These are phyloP conservation scores for Puccinia hordei DNA, from an alignment of 1,284 basidiomycete species.

Conservation along the genomic window DNA sequence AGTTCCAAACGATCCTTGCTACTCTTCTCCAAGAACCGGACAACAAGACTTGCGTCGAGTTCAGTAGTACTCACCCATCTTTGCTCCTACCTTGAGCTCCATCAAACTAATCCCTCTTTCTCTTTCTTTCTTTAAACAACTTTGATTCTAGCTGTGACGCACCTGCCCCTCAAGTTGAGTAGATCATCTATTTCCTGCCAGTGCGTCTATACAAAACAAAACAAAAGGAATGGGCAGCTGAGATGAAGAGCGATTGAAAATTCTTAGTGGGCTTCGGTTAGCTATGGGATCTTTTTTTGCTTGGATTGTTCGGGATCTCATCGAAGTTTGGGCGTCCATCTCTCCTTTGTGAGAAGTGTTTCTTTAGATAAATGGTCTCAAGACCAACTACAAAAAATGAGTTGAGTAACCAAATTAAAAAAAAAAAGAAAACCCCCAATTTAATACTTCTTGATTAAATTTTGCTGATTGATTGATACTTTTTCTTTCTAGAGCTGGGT, in stretches of 20 bases:
- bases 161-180: conserved; percentile 37
- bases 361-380: conserved; percentile 50
- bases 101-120: background rate
- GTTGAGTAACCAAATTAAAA: conserved; percentile 23
- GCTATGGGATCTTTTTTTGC: conserved; percentile 82
- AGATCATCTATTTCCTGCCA: background rate
- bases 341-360: conserved; percentile 65
- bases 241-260: background rate
- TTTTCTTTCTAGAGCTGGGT: conserved; percentile 17
- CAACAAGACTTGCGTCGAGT: conserved; percentile 46
- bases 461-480: background rate
- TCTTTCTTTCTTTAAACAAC: background rate
- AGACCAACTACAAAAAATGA: conserved; percentile 27
- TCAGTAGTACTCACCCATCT: too few species aligned
- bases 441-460: background rate
- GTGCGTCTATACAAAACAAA: background rate
- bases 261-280: conserved; percentile 82
- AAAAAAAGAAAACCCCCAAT: too few species aligned
- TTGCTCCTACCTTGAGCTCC: background rate
- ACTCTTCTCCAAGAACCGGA: conserved; percentile 31
- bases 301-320: conserved; percentile 86
- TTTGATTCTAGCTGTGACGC: conserved; percentile 26
- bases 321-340: conserved; percentile 82
- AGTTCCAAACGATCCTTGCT: conserved; percentile 39
- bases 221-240: background rate